Base-by-base conservation (phyloP, 140 eudicot species). In the Oenanthe javanica region DNA sequence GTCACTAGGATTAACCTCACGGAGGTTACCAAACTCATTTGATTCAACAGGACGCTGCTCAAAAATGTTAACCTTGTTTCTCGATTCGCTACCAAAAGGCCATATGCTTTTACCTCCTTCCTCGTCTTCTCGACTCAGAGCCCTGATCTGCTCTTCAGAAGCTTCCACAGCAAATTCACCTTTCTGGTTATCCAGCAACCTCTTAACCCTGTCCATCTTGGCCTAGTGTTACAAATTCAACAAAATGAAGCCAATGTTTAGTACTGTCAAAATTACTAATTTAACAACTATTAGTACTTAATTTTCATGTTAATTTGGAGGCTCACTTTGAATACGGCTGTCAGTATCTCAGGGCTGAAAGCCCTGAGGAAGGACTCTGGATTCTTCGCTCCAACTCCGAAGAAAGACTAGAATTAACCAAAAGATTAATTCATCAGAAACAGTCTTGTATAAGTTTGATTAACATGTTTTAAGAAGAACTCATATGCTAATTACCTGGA, bases 311-410 rank as follows among this genome's bases (percentile, higher is more conserved):
- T 31, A 31, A 31, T 31, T 11, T 46, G 7, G 42, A 79, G 25
- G 80, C 86, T 83, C 82, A 92, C 98, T 47, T 89, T 83, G 57
- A 85, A 85, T 0, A 94, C 94, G 14, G 97, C 96, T 84, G 89
- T 88, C 2, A 94, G 89, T 25, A 92, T 47, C 40, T 90, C 96
- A 18, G 66, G 18, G 76, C 94, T 92, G 82, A 94, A 92, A 6
- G 89, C 94, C 12, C 70, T 82, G 86, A 51, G 86, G 75, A 79
- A 90, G 27, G 97, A 90, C 76, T 92, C 90, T 0, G 88, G 86
- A 31, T 92, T 80, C 36, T 86, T 84, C 5, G 87, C 94, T n/a
- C 96, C 98, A 2, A 84, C 85, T 13, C 90, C 87, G 42, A 83
- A 83, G 52, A 90, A 87, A 21, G 70, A n/a, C 98, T 93, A 81